These are phyloP conservation scores for Septoria petroselini DNA, from an alignment of 2,329 filamentous ascomycete species.

Conservation along the genomic window DNA sequence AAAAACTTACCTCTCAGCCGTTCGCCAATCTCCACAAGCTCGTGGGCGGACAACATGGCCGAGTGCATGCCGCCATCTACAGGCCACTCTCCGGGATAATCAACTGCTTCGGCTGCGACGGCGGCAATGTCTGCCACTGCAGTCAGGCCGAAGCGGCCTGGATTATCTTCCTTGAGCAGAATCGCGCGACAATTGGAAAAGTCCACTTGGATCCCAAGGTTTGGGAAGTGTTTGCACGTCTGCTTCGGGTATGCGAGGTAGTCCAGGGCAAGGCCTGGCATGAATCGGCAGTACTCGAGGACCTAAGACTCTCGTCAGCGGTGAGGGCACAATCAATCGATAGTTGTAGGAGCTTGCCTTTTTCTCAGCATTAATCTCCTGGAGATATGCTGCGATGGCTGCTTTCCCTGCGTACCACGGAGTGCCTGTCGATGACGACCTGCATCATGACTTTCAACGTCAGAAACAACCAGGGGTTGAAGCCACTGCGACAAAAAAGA, in stretches of 20 bases:
- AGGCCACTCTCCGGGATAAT: constrained; percentile 48
- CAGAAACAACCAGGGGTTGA: too few species aligned
- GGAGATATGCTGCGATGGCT: constrained; percentile 51
- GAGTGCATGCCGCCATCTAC: constrained; percentile 44
- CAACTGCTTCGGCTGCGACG: constrained; percentile 44
- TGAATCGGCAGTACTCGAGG: constrained; percentile 57
- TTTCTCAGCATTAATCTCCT: constrained; percentile 49
- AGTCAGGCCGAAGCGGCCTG: constrained; percentile 45
- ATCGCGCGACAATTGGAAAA: constrained; percentile 46
- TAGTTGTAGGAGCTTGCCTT: constrained; percentile 36
- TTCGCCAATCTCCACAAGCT: constrained; percentile 32
- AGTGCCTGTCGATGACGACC: constrained; percentile 12
- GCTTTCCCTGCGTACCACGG: constrained; percentile 53
- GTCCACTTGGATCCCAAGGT: constrained; percentile 42
- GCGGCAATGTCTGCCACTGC: constrained; percentile 45
- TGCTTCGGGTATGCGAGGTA: constrained; percentile 54
- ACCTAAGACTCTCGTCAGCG: constrained; percentile 38
- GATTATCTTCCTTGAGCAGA: constrained; percentile 39
- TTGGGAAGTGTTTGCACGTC: constrained; percentile 46
- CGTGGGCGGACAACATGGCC: constrained; percentile 36
- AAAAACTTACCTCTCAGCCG: constrained; percentile 15
- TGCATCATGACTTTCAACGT: neutral
- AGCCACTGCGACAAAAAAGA: too few species aligned
- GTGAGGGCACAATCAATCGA: neutral
- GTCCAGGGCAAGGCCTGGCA: constrained; percentile 46